Evolutionary conservation across 768 basidiomycete genomes (phyloP).

Genomic region (Hysterangium stoloniferum): DNA sequence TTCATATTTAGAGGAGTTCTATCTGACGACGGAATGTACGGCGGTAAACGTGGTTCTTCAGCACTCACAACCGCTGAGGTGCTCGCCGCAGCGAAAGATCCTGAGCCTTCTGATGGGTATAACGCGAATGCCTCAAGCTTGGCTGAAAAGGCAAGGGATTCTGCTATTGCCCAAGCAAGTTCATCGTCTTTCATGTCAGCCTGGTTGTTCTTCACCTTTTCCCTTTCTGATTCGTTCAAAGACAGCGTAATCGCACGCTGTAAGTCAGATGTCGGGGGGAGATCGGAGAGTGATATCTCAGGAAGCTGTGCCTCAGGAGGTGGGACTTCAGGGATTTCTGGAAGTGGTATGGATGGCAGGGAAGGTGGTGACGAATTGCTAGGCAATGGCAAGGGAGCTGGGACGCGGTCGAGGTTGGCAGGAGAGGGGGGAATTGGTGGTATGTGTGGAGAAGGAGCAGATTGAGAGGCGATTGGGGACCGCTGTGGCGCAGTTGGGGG

Average conservation of each 20-base stretch:
- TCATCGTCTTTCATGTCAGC: conserved; percentile 1
- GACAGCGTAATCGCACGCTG: background rate
- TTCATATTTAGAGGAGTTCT: background rate
- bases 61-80: too few species aligned
- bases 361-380: too few species aligned
- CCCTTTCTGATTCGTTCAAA: background rate
- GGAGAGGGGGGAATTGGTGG: background rate
- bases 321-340: too few species aligned
- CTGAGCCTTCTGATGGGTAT: background rate
- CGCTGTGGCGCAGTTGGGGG: too few species aligned
- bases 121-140: background rate
- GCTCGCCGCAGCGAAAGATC: background rate
- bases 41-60: too few species aligned
- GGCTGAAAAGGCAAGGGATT: conserved; percentile 3
- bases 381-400: background rate
- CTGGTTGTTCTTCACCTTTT: background rate
- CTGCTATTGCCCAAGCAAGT: background rate
- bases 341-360: too few species aligned
- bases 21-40: background rate
- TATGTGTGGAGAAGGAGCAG: background rate
- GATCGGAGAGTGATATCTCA: too few species aligned
- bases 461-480: too few species aligned
- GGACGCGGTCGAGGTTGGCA: background rate
- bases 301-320: too few species aligned
- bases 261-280: background rate